Percentiles rank a stretch among this genome's conserved stretches.
Evolutionary conservation across 2,329 filamentous ascomycete species (phyloP).

Genomic region (Chaetomiaceae sp.): DNA sequence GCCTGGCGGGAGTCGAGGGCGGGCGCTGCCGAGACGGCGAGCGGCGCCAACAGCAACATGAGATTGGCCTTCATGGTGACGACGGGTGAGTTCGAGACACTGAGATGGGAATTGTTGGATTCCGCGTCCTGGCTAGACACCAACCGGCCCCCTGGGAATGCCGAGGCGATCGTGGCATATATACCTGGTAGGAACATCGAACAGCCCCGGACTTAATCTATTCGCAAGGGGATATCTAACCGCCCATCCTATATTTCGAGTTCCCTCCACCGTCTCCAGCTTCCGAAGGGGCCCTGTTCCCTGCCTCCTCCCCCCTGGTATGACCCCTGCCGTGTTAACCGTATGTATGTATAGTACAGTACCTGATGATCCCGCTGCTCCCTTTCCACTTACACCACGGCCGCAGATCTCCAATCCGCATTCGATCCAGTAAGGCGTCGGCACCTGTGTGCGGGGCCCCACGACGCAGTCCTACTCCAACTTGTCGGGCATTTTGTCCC

Average conservation of each 20-base stretch:
- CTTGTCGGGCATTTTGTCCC: neutral
- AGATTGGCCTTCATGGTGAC: conserved; percentile 31
- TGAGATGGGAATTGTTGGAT: neutral
- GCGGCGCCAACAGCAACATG: conserved; percentile 36
- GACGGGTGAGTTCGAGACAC: neutral
- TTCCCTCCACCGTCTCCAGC: neutral
- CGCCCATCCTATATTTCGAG: neutral
- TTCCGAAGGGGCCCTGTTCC: neutral
- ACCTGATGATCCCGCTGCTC: neutral
- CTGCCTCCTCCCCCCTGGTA: no score
- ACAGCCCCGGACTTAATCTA: neutral
- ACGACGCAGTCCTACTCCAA: neutral
- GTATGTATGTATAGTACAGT: no score
- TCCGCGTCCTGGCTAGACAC: neutral
- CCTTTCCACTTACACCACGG: neutral
- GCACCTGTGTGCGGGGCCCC: neutral
- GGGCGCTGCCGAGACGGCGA: conserved; percentile 34
- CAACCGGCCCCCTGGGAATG: neutral
- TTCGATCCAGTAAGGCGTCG: neutral
- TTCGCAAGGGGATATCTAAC: neutral
- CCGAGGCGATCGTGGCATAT: neutral
- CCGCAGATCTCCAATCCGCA: neutral
- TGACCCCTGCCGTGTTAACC: neutral
- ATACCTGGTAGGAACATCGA: neutral
- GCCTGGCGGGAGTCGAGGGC: conserved; percentile 37